These are phyloP conservation scores for Vanrija sp. DNA, from an alignment of 1,284 basidiomycete genomes.

Conservation along the genomic window DNA sequence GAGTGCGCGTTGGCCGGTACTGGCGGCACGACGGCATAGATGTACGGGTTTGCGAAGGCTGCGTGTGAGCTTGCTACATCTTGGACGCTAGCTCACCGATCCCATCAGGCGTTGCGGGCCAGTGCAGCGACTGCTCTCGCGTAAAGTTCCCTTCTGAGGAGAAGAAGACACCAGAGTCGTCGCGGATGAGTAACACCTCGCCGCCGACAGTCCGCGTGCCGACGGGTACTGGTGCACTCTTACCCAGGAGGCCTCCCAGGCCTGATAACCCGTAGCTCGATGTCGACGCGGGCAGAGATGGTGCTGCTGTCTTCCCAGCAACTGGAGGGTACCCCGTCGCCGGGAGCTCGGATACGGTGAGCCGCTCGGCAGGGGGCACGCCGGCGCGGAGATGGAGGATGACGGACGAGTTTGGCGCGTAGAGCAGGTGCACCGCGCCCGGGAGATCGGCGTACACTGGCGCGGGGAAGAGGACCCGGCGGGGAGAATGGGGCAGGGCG, in stretches of 20 bases:
- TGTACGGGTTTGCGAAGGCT: slow-evolving; percentile 79
- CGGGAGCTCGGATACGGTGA: slow-evolving; percentile 65
- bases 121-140: slow-evolving; percentile 61
- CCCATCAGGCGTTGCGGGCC: slow-evolving; percentile 78
- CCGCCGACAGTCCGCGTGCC: slow-evolving; percentile 59
- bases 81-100: slow-evolving; percentile 53
- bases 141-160: slow-evolving; percentile 65
- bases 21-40: slow-evolving; percentile 69
- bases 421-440: slow-evolving; percentile 54
- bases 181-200: slow-evolving; percentile 71
- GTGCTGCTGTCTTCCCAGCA: not conserved
- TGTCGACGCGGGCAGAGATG: not conserved
- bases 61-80: not conserved
- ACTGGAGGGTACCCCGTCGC: slow-evolving; percentile 14
- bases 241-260: slow-evolving; percentile 21
- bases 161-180: slow-evolving; percentile 72
- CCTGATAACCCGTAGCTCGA: not conserved
- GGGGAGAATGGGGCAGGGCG: slow-evolving; percentile 75
- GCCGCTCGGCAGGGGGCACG: slow-evolving; percentile 62
- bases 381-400: slow-evolving; percentile 59
- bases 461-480: slow-evolving; percentile 48
- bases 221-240: slow-evolving; percentile 64
- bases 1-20: slow-evolving; percentile 19
- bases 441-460: slow-evolving; percentile 39
- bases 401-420: slow-evolving; percentile 70